Conservation (phyloP, 2,329 filamentous ascomycete genomes). For the Ophiobolus disseminans region DNA sequence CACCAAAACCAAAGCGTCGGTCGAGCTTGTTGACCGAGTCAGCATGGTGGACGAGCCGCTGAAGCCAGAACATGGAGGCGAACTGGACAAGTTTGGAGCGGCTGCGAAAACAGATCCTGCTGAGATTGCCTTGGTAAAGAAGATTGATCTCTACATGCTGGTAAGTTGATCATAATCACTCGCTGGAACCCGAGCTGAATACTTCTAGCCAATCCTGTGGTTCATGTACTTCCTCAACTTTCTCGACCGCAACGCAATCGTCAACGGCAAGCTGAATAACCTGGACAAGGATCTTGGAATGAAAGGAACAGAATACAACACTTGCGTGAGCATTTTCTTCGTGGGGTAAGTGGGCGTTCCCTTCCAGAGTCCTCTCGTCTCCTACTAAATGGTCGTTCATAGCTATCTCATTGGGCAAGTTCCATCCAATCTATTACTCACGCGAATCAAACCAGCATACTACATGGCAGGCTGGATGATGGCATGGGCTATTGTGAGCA, state of each 20-base stretch:
- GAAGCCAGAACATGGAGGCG: slow-evolving; percentile 15
- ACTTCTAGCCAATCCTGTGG: slow-evolving; percentile 18
- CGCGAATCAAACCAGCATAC: slow-evolving; percentile 34
- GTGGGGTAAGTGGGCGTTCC: slow-evolving; percentile 46
- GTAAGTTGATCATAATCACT: no score
- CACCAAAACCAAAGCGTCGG: slow-evolving; percentile 9
- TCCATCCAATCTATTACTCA: slow-evolving; percentile 54
- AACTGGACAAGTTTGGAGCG: slow-evolving; percentile 36
- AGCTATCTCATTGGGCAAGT: slow-evolving; percentile 40
- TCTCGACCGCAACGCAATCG: slow-evolving; percentile 70
- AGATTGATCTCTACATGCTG: slow-evolving; percentile 36
- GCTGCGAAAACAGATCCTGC: slow-evolving; percentile 24
- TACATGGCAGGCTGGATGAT: slow-evolving; percentile 44
- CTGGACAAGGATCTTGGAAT: slow-evolving; percentile 29
- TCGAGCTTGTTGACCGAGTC: not conserved
- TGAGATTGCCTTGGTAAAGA: slow-evolving; percentile 33
- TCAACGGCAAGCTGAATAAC: slow-evolving; percentile 56
- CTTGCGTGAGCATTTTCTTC: slow-evolving; percentile 67
- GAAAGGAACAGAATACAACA: slow-evolving; percentile 66
- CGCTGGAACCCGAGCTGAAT: no score
- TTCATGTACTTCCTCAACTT: slow-evolving; percentile 42
- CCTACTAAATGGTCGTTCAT: not conserved
- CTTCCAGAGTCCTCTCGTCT: not conserved
- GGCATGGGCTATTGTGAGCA: slow-evolving; percentile 45
- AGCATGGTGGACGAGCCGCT: not conserved